Conservation (phyloP, 2,329 filamentous ascomycete genomes). For the Huntiella moniliformis region DNA sequence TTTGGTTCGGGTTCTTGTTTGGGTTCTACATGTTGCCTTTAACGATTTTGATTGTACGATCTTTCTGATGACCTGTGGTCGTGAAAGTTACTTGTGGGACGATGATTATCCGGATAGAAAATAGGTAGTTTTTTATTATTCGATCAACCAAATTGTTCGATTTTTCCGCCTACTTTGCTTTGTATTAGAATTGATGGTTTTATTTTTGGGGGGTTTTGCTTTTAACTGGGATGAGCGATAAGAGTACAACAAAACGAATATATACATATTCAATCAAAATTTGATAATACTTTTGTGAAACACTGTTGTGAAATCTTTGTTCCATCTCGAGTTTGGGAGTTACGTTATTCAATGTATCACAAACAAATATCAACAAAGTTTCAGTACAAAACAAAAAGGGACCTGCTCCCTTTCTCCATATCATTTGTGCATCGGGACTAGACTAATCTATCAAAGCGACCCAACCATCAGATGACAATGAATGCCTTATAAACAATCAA, state of each 20-base stretch:
- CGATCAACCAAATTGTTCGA: not conserved
- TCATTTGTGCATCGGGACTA: too few relatives aligned
- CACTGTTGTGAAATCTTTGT: not conserved
- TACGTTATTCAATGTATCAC: not conserved
- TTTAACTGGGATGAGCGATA: too few relatives aligned
- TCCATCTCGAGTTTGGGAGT: not conserved
- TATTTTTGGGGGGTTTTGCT: not conserved
- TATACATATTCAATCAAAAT: too few relatives aligned
- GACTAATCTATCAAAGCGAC: too few relatives aligned
- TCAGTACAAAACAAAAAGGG: not conserved
- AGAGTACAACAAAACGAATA: too few relatives aligned
- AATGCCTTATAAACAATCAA: too few relatives aligned
- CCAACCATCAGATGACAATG: too few relatives aligned
- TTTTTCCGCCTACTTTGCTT: too few relatives aligned
- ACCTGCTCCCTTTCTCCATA: conserved; percentile 1
- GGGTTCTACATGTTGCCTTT: not conserved
- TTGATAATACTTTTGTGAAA: too few relatives aligned
- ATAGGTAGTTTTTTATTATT: conserved; percentile 5
- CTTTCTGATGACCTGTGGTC: not conserved
- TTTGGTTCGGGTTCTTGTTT: not conserved
- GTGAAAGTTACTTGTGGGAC: not conserved
- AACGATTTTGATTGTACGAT: not conserved
- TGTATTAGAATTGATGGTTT: conserved; percentile 4
- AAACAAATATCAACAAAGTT: not conserved
- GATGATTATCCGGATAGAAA: conserved; percentile 1